Evolutionary conservation across 495 filamentous ascomycete genomes (phyloP), one percentile per base, ranked within the genome.

Genomic region (Halenospora varia): DNA sequence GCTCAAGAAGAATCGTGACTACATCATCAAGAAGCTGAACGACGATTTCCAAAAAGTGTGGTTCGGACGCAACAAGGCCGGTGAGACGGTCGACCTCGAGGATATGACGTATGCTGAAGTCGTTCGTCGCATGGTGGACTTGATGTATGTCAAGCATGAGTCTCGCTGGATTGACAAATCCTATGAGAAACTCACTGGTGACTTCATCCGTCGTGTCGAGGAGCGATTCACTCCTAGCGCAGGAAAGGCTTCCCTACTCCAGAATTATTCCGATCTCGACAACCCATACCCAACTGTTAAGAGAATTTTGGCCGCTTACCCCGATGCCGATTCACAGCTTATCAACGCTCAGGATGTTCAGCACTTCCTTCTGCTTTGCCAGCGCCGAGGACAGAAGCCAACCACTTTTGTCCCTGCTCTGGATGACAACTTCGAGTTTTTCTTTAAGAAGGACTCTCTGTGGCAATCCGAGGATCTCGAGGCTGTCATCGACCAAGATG

Each of bases 361-460:
- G 71, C 88, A 97, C 69, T 97, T 98, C 77, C 74, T 97, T 53
- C 76, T 92, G 4, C 83, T 98, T n/a, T 97, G 92, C 77, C 86
- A 92, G 69, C 86, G 92, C 4, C 88, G 88, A 35, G 89, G 88
- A 17, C 95, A 98, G 77, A 98, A 98, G 77, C 94, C 94, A 0
- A 89, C 94, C 15, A 93, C 93, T 2, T 98, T 98, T 66, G 91
- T 98, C 48, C 94, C 94, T 11, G 78, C 85, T 2, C 79, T 98
- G 25, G 94, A 98, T 70, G 93, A 96, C 53, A 93, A 88, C 62
- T 97, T 98, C 49, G 94, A 97, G 70, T 95, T 91, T 71, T 98
- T 87, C 77, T 97, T 98, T 85, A 98, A 98, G 85, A 98, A 98
- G 74, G 94, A 98, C 72, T 97, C 93, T n/a, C 83, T 98, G 24